Evolutionary conservation across 306 rosid species (phyloP), one percentile per base, ranked within the genome.

Genomic region (Cyamopsis tetragonoloba): DNA sequence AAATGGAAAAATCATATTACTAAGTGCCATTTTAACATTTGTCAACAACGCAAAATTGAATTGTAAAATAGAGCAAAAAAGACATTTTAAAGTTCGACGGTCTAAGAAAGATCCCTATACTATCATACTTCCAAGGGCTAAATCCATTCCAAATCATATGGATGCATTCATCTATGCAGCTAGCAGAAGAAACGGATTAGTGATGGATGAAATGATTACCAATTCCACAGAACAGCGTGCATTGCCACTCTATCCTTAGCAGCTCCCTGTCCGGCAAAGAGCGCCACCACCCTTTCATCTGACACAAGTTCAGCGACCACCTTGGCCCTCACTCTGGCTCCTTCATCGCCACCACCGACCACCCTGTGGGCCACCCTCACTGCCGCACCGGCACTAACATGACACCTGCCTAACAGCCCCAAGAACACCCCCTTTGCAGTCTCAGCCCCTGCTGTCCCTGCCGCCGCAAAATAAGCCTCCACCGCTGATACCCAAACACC

Each of bases 171-270:
- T 12, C 17, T 22, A 37, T 26, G 61, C 66, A 34, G 20, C 27
- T 6, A 43, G 39, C 20, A 68, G 37, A 62, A 68, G 15, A 68
- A 69, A 13, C 50, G 18, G 31, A 68, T 13, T 62, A 55, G 51
- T 26, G 17, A 39, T 74, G 57, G 31, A 34, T 26, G 44, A 43
- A 44, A 41, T 54, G 43, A 82, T 44, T 78, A 93, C 98, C 98
- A 89, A 77, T 89, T 93, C 98, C 98, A 93, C 4, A 93, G 81
- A 79, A 93, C 83, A 28, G 95, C 80, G 27, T 89, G 91, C 96
- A 93, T 93, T 55, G 88, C 84, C 50, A 63, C 81, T 46, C 87
- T 83, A 75, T 93, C 96, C 74, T 75, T 88, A 7, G 83, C 82
- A 37, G 81, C 76, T 0, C 73, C 84, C 79, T 86, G 84, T 5